phyloP scores from a whole-genome alignment of 2,329 filamentous ascomycete genomes.

The Xylariaceae sp. region DNA sequence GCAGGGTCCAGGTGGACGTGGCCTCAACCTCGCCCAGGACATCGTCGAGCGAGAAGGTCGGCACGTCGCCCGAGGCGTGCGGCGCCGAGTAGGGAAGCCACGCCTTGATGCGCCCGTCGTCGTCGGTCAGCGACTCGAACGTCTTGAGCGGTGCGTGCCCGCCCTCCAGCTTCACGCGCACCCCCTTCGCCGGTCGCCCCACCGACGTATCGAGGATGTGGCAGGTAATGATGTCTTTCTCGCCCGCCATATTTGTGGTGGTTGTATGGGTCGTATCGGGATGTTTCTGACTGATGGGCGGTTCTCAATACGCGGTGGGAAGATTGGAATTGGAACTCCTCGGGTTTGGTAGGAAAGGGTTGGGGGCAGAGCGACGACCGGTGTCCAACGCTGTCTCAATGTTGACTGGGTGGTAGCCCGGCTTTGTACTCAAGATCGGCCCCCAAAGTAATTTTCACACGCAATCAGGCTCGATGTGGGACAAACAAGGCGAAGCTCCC shows the following conservation, averaged over 20 bases:
- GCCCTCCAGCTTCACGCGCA: constrained; percentile 61
- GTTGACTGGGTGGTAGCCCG: too few relatives aligned
- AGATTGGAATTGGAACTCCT: too few relatives aligned
- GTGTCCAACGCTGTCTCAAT: too few relatives aligned
- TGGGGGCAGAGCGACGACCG: too few relatives aligned
- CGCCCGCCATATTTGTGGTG: constrained; percentile 21
- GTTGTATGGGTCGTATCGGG: constrained; percentile 3
- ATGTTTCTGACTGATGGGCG: too few relatives aligned
- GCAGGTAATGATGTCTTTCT: constrained; percentile 71
- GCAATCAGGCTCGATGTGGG: constrained; percentile 5
- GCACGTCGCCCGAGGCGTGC: constrained; percentile 49
- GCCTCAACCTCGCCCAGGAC: constrained; percentile 41
- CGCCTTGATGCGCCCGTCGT: constrained; percentile 66
- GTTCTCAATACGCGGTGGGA: too few relatives aligned
- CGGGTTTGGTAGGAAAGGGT: too few relatives aligned
- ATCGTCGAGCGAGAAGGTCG: constrained; percentile 54
- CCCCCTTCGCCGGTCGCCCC: constrained; percentile 62
- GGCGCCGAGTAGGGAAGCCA: constrained; percentile 60
- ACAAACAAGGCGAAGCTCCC: constrained; percentile 15
- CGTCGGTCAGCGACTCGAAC: constrained; percentile 67
- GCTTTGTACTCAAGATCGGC: too few relatives aligned
- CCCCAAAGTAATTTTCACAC: too few relatives aligned
- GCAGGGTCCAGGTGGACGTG: constrained; percentile 61
- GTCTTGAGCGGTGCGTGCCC: constrained; percentile 36
- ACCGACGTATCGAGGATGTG: constrained; percentile 80